Evolutionary conservation across 2,329 filamentous ascomycete genomes (phyloP).

Genomic region (Cercospora zeae-maydis): DNA sequence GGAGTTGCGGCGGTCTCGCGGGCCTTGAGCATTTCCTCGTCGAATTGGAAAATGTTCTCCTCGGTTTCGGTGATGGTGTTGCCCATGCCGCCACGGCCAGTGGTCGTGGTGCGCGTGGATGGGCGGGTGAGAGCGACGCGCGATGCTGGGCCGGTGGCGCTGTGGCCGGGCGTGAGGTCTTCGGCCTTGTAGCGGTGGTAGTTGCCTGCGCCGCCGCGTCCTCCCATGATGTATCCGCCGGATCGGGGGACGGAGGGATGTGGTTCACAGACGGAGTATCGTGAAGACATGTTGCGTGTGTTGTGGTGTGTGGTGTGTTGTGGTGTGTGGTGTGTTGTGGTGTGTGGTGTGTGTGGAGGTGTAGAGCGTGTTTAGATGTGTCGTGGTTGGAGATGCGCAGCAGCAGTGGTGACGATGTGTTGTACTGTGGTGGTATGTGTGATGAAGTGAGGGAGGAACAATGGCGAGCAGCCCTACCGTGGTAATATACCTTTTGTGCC

Average conservation of each 20-base stretch:
- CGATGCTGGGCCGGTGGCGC: constrained; percentile 48
- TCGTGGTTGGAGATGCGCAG: no score
- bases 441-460: constrained; percentile 11
- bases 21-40: constrained; percentile 60
- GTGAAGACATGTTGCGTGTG: constrained; percentile 31
- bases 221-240: constrained; percentile 49
- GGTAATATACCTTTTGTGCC: constrained; percentile 11
- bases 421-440: constrained; percentile 14
- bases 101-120: constrained; percentile 51
- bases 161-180: constrained; percentile 49
- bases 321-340: not conserved
- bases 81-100: constrained; percentile 57
- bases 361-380: not conserved
- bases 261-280: constrained; percentile 58
- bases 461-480: constrained; percentile 5
- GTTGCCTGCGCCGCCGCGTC: constrained; percentile 59
- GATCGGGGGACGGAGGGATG: constrained; percentile 55
- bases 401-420: not conserved
- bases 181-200: constrained; percentile 53
- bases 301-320: constrained; percentile 6
- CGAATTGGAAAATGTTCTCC: constrained; percentile 64
- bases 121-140: constrained; percentile 48
- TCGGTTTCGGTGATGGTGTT: constrained; percentile 54
- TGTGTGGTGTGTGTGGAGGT: not conserved
- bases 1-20: constrained; percentile 48